Base-by-base conservation (phyloP, 768 basidiomycete species). In the Leccinum subgranulosum region DNA sequence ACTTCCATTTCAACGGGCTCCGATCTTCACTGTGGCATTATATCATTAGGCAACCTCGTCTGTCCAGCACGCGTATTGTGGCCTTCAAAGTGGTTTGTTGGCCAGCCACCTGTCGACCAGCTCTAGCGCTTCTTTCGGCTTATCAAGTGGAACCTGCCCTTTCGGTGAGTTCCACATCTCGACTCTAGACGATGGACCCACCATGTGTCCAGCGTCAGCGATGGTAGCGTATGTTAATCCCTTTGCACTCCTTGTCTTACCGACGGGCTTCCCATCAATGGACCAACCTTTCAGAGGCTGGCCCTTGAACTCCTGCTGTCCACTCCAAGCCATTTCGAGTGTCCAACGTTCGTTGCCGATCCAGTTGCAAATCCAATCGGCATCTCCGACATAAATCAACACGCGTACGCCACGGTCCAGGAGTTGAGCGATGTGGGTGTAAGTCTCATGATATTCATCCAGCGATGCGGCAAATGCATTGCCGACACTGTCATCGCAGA, bases 361-460 rank as follows among this genome's bases (percentile, higher is more conserved):
- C 81, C 81, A 86, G 65, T 88, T 87, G 68, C 87, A 89, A 63
- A 85, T 85, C 85, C 85, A 87, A 66, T 88, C 85, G 63, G 83
- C 84, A 43, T 81, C 85, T 23, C 86, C 87, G 3, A 83, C 84
- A 58, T 88, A 88, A 45, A 86, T 83, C 34, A 91, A 76, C 45
- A 88, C 74, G 14, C 83, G 81, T 34, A 93, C 71, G 2, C 84
- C 86, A n/a, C 88, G 80, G 56, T 92, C 88, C 10, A 92, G 79
- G 33, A 91, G 79, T 15, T 60, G 69, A 15, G 74, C 60, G 54
- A 79, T 67, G 48, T 81, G 75, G 47, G 60, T 53, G 51, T 60
- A 60, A 1, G 63, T 69, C 41, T 61, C 54, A 49, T 59, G 69
- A 49, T 69, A 64, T n/a, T 36, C 51, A 65, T 87, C 85, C 47